Base-by-base conservation (phyloP, 2,329 filamentous ascomycete genomes). In the Trichoderma brevicompactum region DNA sequence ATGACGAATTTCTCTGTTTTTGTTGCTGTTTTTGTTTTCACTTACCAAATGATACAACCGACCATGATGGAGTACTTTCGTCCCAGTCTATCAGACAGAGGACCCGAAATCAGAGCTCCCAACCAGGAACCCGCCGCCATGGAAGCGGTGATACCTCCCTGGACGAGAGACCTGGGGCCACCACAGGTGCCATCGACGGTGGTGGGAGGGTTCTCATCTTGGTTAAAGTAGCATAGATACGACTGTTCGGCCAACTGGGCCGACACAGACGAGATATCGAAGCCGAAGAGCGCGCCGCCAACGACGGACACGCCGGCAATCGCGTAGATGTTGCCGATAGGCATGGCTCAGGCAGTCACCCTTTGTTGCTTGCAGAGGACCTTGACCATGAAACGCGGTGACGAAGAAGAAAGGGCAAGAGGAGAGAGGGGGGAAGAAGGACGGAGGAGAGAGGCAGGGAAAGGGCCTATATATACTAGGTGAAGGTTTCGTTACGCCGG, bases 221-320 rank as follows among this genome's bases (percentile, higher is more conserved):
- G 74, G 61, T 78, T 78, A 68, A 78, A 78, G 65, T 78, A 78
- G 62, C 76, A 78, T 44, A 72, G 73, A 62, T 78, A 78, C 23
- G 75, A 74, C 58, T 77, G 74, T 69, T 75, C 74, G 52, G 73
- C 73, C 28, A 74, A 68, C 70, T 75, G 73, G 65, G 83, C 85
- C 3, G 82, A 83, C 77, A 86, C 83, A 64, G 83, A 85, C 40
- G 81, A 82, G 66, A 87, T 86, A 69, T 86, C 84, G 72, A 86
- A 86, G 67, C 82, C 82, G 70, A 85, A 85, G 58, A 79, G 74
- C 69, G 75, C 77, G 66, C 78, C 78, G 66, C 78, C 78, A 32
- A 79, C 74, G 68, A 78, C 78, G 68, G 75, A 69, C 66, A 75
- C 73, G 68, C 71, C 72, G 54, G 75, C 74, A 65, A 77, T 76